Base-by-base conservation (phyloP, 2,329 filamentous ascomycete species). In the Sporothrix pallida region DNA sequence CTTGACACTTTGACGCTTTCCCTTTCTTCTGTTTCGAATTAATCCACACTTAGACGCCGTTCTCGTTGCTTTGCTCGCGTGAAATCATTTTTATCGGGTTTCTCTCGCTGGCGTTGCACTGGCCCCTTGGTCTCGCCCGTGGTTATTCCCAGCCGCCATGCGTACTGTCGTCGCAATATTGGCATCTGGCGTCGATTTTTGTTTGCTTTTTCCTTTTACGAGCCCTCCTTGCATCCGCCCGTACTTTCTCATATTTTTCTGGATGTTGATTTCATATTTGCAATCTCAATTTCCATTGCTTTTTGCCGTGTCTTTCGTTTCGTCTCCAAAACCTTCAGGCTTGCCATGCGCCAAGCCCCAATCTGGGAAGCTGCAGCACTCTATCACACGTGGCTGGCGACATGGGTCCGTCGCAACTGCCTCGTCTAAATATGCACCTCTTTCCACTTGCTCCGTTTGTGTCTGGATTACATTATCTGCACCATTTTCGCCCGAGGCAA, bases 351-450 rank as follows among this genome's bases (percentile, higher is more conserved):
- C 65, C 46, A 68, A 68, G 48, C 23, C 65, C 15, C 23, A 52
- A 68, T 68, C 65, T 68, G 44, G 65, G 46, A 50, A 17, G 23
- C 46, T 37, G 65, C 65, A 68, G 44, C 65, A 52, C 31, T 17
- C 26, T 52, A 50, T 70, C 68, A 70, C 68, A 70, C 68, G 68
- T 70, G 68, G 68, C 68, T 17, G 50, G 50, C 26, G 65, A 70
- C 68, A 42, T 17, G 68, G 68, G 68, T 56, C 7, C 26, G 50
- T 70, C 68, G 12, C 60, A 65, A 46, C 42, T 23, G 37, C 60
- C 37, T 65, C 42, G 60, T 65, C 23, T 65, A 46, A 37, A 46
- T 65, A 58, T 58, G 17, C 20, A 26, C 42, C 26, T 12, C 26
- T 23, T 17, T 15, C 23, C 10, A 6, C 5, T 37, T 37, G 31